Percentiles rank a stretch among this genome's conserved stretches.
Conservation (phyloP, 139 green algal species). For the Picochlorum sp. region DNA sequence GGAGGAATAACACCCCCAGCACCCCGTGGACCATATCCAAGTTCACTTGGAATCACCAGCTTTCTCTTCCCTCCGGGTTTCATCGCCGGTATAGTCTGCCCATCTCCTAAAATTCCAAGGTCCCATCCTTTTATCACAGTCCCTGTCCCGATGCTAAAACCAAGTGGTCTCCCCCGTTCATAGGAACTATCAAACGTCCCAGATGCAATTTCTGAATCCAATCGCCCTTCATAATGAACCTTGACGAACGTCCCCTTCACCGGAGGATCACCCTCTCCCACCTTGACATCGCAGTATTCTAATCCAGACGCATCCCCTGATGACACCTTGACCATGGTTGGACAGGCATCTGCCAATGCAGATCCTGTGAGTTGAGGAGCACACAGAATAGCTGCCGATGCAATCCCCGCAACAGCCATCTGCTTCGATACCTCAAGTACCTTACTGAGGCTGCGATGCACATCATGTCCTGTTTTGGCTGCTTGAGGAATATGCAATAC, state of each 20-base stretch:
- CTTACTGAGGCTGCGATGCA: background rate
- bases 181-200: slow-evolving; percentile 78
- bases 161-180: slow-evolving; percentile 58
- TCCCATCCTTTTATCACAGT: slow-evolving; percentile 56
- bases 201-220: slow-evolving; percentile 45
- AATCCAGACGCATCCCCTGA: slow-evolving; percentile 30
- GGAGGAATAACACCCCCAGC: slow-evolving; percentile 75
- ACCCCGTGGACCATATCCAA: slow-evolving; percentile 55
- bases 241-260: slow-evolving; percentile 18
- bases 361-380: background rate
- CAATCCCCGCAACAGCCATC: background rate
- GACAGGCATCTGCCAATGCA: background rate
- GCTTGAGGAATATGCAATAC: too few species aligned
- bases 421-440: background rate
- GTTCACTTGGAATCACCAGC: slow-evolving; percentile 51
- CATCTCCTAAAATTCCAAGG: slow-evolving; percentile 65
- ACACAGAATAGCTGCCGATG: slow-evolving; percentile 5
- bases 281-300: slow-evolving; percentile 41
- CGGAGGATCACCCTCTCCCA: background rate
- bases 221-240: slow-evolving; percentile 70
- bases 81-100: slow-evolving; percentile 70
- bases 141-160: slow-evolving; percentile 48
- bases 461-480: too few species aligned
- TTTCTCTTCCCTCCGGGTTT: slow-evolving; percentile 64
- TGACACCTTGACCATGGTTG: slow-evolving; percentile 12